Evolutionary conservation across 768 basidiomycete genomes (phyloP).

Genomic region (Aureoboletus auriporus): DNA sequence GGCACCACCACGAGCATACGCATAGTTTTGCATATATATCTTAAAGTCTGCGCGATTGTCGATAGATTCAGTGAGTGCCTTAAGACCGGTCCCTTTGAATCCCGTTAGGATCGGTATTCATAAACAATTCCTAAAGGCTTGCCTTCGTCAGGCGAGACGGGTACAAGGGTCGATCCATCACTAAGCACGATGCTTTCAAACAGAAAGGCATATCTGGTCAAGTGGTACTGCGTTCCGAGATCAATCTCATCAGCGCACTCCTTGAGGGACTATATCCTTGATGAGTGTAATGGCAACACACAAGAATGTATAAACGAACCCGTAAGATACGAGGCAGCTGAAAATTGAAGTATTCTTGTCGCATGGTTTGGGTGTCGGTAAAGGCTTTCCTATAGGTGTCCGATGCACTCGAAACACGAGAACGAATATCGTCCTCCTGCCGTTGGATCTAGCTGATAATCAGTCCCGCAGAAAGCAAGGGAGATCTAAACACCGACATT

Average conservation of each 20-base stretch:
- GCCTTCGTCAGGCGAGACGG: constrained; percentile 72
- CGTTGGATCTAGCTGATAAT: constrained; percentile 59
- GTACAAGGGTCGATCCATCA: constrained; percentile 81
- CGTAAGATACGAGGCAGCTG: constrained; percentile 91
- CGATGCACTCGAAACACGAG: constrained; percentile 78
- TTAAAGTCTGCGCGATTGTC: constrained; percentile 96
- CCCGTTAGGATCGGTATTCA: constrained; percentile 1
- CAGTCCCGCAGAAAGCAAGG: constrained; percentile 6
- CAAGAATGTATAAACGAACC: constrained; percentile 44
- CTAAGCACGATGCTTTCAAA: constrained; percentile 88
- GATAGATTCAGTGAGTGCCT: constrained; percentile 83
- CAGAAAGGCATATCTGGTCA: constrained; percentile 90
- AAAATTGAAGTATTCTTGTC: constrained; percentile 98
- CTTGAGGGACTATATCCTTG: constrained; percentile 65
- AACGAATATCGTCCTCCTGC: constrained; percentile 92
- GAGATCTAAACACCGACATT: constrained; percentile 46
- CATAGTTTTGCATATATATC: constrained; percentile 96
- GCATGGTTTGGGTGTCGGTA: constrained; percentile 80
- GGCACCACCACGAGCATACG: constrained; percentile 73
- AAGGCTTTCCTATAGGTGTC: constrained; percentile 91
- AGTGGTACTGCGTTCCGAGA: constrained; percentile 95
- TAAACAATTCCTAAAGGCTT: constrained; percentile 11
- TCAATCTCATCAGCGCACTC: constrained; percentile 96
- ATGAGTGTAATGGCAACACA: constrained; percentile 7
- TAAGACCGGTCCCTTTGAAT: constrained; percentile 62